phyloP scores from a whole-genome alignment of 345 rosid genomes.

The Murraya koenigii region DNA sequence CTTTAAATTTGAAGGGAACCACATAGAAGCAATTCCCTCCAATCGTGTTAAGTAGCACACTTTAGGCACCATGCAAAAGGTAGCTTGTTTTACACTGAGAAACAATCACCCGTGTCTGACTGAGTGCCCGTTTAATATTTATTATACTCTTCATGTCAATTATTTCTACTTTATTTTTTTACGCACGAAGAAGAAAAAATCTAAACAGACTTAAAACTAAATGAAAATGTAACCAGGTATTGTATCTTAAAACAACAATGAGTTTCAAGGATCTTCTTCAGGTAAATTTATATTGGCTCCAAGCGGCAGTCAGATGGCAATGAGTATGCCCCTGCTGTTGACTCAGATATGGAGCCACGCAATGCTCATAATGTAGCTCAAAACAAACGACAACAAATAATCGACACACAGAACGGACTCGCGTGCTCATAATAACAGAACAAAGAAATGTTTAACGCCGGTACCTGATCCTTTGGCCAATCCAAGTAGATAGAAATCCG shows the following conservation, averaged over 20 bases:
- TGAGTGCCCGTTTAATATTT: slow-evolving; percentile 16
- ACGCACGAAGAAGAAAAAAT: not conserved
- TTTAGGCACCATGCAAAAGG: slow-evolving; percentile 43
- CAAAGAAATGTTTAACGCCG: not conserved
- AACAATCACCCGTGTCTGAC: slow-evolving; percentile 40
- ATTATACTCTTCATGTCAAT: not conserved
- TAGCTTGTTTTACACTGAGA: slow-evolving; percentile 14
- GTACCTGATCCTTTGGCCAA: not conserved
- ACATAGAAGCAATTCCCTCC: not conserved
- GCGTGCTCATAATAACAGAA: not conserved
- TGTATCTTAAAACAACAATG: slow-evolving; percentile 25
- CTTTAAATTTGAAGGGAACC: slow-evolving; percentile 27
- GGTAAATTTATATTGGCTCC: slow-evolving; percentile 32
- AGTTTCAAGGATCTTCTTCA: slow-evolving; percentile 29
- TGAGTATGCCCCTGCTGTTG: slow-evolving; percentile 35
- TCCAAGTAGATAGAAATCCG: not conserved
- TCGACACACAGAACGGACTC: not conserved
- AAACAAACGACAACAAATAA: no score
- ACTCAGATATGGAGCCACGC: slow-evolving; percentile 38
- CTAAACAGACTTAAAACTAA: not conserved
- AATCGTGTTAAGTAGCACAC: slow-evolving; percentile 26
- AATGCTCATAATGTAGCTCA: not conserved
- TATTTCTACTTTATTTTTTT: not conserved
- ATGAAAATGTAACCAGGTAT: slow-evolving; percentile 17
- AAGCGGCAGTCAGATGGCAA: slow-evolving; percentile 45